Percentiles rank a stretch among this genome's conserved stretches.
phyloP scores from a whole-genome alignment of 2,329 filamentous ascomycete species.

The Arthrobotrys pseudoclavata region DNA sequence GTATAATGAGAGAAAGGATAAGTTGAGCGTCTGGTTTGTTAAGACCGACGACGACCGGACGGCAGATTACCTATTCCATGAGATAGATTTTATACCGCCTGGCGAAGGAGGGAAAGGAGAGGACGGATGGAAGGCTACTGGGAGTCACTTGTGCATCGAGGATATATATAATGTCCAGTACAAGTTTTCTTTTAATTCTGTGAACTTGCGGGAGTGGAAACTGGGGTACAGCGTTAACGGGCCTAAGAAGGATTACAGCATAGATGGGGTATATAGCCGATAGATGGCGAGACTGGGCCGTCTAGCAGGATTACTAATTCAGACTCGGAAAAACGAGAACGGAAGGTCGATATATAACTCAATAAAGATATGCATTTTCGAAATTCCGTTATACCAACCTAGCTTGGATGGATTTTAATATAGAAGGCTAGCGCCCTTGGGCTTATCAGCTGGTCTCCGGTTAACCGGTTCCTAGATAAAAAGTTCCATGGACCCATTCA shows the following conservation, averaged over 20 bases:
- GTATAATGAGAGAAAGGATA: conserved; percentile 74
- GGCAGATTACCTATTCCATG: conserved; percentile 81
- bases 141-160: conserved; percentile 78
- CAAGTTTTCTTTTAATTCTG: conserved; percentile 74
- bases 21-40: conserved; percentile 80
- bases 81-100: conserved; percentile 74
- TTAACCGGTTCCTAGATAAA: background rate
- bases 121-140: conserved; percentile 74
- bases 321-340: background rate
- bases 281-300: conserved; percentile 35
- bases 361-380: background rate
- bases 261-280: conserved; percentile 71
- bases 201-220: conserved; percentile 73
- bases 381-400: background rate
- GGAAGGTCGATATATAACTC: background rate
- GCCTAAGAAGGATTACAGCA: conserved; percentile 80
- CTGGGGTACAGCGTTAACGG: conserved; percentile 77
- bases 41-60: conserved; percentile 72
- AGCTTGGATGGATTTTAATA: background rate
- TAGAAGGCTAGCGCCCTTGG: background rate
- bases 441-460: background rate
- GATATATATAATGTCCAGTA: conserved; percentile 80
- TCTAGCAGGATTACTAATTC: background rate
- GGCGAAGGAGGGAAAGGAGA: conserved; percentile 63
- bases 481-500: background rate